Conservation (phyloP, 164 flowering plant genomes). For the Buxus sempervirens region DNA sequence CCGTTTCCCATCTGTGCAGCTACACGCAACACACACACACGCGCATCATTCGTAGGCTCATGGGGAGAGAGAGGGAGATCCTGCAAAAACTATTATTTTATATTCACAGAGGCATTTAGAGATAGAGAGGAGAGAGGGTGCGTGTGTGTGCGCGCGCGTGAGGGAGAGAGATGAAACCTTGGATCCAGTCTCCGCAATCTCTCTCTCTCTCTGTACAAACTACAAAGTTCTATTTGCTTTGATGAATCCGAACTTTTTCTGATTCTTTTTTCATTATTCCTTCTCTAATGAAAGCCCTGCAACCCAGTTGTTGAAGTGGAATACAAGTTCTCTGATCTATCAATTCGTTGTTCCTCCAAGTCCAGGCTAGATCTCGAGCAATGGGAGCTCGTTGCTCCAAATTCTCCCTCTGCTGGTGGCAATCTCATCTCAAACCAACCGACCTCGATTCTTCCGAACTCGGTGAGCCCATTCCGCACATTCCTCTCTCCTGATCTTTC, state of each 20-base stretch:
- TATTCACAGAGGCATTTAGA: too few relatives aligned
- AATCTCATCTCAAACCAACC: slow-evolving; percentile 55
- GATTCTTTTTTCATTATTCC: slow-evolving; percentile 1
- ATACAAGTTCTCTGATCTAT: neutral
- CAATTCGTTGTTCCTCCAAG: neutral
- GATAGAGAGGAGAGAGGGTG: too few relatives aligned
- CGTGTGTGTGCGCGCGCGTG: too few relatives aligned
- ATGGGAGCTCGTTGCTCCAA: slow-evolving; percentile 86
- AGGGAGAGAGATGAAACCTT: slow-evolving; percentile 10
- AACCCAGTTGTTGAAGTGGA: neutral
- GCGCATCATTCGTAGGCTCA: too few relatives aligned
- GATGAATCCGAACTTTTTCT: neutral
- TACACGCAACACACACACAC: neutral
- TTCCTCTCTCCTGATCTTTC: neutral
- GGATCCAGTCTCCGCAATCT: slow-evolving; percentile 23
- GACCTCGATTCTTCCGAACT: slow-evolving; percentile 55
- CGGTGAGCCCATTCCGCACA: slow-evolving; percentile 34
- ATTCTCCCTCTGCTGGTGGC: slow-evolving; percentile 74
- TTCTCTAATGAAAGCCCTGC: neutral
- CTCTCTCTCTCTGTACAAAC: neutral
- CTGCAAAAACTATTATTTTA: neutral
- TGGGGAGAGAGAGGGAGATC: neutral
- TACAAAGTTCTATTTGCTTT: too few relatives aligned
- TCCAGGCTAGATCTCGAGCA: slow-evolving; percentile 17
- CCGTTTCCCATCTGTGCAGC: too few relatives aligned